Base-by-base conservation (phyloP, 2,329 filamentous ascomycete genomes). In the Sarocladium brachiariae region DNA sequence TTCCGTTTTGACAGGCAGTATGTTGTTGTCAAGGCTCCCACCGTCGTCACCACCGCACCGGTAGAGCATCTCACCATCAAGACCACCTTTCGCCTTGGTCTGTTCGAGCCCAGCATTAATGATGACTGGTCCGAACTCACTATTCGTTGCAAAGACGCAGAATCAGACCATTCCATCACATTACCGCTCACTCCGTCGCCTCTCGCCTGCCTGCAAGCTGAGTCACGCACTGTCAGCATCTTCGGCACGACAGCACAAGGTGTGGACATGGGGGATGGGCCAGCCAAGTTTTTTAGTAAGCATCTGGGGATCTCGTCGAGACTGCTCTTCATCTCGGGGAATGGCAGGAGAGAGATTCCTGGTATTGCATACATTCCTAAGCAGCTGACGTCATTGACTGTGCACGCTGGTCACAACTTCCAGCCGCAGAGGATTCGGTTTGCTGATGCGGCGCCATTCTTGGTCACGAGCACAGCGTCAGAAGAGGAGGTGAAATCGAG, bases 1-100 rank as follows among this genome's bases (percentile, higher is more conserved):
- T 53, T 57, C 24, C 55, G 55, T 19, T 57, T 57, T 49, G 55
- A 57, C 49, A 47, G 55, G 10, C 55, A 57, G 50, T 56, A 57
- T 30, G 50, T 56, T 23, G 33, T 57, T 2, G 50, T 57, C 38
- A 57, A 53, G 30, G 50, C 37, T 34, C 38, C 50, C 11, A 21
- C 25, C n/a, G 47, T 45, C 25, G 50, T 38, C 4, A 43, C 51
- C 2, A 14, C 34, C 1, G 35, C 38, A 10, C 38, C 49, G 4
- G 55, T 50, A 3, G 52, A 57, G 51, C 55, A 57, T 30, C 18
- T 57, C 2, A 56, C 55, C 24, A 52, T 57, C 48, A 57, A 57
- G 21, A 54, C 35, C 16, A 55, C 47, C 10, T 54, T 49, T 23
- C 31, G 49, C 13, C 31, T 57, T n/a, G 51, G 35, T 18, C 54